These are phyloP conservation scores for Xanthoconium stramineum DNA, from an alignment of 768 basidiomycete species.

Conservation along the genomic window DNA sequence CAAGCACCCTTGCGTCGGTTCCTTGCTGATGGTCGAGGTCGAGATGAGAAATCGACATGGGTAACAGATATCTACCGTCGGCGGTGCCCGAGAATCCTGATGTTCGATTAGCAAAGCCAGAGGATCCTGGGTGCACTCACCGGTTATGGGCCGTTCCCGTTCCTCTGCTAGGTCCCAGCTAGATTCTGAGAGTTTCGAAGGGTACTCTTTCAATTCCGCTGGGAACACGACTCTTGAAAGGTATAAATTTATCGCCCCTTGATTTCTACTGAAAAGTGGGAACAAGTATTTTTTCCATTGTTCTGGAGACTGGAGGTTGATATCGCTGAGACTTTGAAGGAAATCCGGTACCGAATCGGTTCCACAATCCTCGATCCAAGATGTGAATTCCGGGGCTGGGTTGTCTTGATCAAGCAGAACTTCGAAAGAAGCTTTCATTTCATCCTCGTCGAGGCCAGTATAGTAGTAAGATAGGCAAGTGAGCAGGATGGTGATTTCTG, in stretches of 20 bases:
- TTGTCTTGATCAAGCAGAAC: background rate
- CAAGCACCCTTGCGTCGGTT: background rate
- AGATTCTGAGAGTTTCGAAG: background rate
- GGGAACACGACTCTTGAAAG: background rate
- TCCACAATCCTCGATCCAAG: background rate
- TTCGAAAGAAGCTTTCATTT: no score
- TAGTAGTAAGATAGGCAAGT: no score
- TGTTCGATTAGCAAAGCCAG: background rate
- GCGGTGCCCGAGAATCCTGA: background rate
- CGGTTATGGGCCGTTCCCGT: background rate
- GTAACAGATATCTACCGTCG: background rate
- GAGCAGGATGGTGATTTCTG: no score
- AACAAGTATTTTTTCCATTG: background rate
- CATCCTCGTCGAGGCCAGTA: no score
- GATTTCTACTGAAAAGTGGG: background rate
- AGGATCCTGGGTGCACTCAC: background rate
- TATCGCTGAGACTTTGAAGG: background rate
- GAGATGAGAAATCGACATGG: background rate
- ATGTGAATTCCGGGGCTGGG: background rate
- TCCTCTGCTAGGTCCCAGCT: background rate
- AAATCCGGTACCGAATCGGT: background rate
- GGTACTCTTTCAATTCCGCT: background rate
- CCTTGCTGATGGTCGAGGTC: background rate
- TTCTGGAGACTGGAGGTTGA: background rate
- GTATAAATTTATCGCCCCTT: background rate